Evolutionary conservation across 352 stramenopile species (phyloP).

Genomic region (Phytopythium boreale): DNA sequence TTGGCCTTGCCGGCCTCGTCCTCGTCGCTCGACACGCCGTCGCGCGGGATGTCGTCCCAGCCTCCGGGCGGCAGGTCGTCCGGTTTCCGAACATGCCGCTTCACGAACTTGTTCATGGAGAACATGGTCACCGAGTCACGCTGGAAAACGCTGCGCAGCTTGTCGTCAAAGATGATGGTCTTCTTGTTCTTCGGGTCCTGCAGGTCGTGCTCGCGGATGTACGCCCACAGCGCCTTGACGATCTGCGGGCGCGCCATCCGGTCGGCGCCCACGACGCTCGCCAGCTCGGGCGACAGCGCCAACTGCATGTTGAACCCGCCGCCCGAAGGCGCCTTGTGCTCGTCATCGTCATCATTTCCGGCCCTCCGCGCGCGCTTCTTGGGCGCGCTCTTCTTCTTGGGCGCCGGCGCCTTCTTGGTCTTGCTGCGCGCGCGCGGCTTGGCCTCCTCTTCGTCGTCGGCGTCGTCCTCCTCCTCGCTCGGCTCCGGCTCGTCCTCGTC

Average conservation of each 20-base stretch:
- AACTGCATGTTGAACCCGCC: slow-evolving; percentile 78
- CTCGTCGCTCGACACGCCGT: slow-evolving; percentile 81
- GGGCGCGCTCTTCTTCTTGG: slow-evolving; percentile 56
- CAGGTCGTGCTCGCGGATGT: slow-evolving; percentile 93
- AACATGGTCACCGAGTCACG: slow-evolving; percentile 88
- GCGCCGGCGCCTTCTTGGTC: slow-evolving; percentile 15
- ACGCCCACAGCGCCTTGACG: slow-evolving; percentile 95
- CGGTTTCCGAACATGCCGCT: slow-evolving; percentile 79
- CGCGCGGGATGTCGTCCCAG: slow-evolving; percentile 72
- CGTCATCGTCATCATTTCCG: slow-evolving; percentile 13
- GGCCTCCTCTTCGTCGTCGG: slow-evolving; percentile 5
- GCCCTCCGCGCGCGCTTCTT: slow-evolving; percentile 57
- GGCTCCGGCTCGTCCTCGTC: slow-evolving; percentile 43
- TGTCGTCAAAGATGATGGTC: slow-evolving; percentile 90
- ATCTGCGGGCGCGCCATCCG: slow-evolving; percentile 90
- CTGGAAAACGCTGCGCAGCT: slow-evolving; percentile 74
- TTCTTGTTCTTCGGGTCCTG: slow-evolving; percentile 95
- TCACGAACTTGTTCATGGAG: slow-evolving; percentile 88
- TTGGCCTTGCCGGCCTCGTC: slow-evolving; percentile 51
- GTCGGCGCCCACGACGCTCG: slow-evolving; percentile 76
- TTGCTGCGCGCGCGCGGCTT: slow-evolving; percentile 28
- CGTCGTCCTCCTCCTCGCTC: slow-evolving; percentile 34
- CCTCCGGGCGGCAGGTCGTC: slow-evolving; percentile 56
- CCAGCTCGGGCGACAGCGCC: slow-evolving; percentile 74
- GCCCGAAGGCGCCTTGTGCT: slow-evolving; percentile 20